Base-by-base conservation (phyloP, 495 filamentous ascomycete species). In the Aspergillus asperescens region DNA sequence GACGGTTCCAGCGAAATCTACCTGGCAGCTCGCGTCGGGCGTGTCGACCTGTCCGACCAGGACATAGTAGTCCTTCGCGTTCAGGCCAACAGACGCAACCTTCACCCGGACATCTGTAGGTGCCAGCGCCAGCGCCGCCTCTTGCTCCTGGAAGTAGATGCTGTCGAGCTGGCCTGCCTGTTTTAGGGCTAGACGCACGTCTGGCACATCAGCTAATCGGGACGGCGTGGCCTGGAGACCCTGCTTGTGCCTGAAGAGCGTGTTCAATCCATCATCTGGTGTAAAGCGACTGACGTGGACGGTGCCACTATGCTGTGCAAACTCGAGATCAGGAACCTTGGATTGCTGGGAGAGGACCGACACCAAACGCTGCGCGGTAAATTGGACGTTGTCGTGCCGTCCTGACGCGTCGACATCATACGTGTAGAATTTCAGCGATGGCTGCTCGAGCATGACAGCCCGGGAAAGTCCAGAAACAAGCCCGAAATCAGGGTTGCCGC, bases 361-460 rank as follows among this genome's bases (percentile, higher is more conserved):
- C 7, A 50, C 13, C 2, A 41, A 16, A 15, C 38, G 48, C 16
- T 41, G 4, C 20, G 38, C 7, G 7, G 38, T 42, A 8, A 5
- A 7, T 7, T 29, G 35, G 5, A 19, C 27, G 6, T 40, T 19
- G 9, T 4, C 3, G 19, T 16, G n/a, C n/a, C n/a, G n/a, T n/a
- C n/a, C 18, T 0, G 31, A 18, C n/a, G 18, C 5, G 34, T 70
- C 66, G n/a, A 73, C 12, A 34, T 64, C 62, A 20, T 65, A 42
- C 18, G 62, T 56, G 1, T 50, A 52, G 45, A 70, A 70, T 1
- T 52, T 55, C 1, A 74, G 53, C 2, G 69, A 57, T 1, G 68
- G 69, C 53, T 73, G 70, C 13, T 73, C 71, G 1, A 72, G 50
- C 54, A 64, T 66, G 1, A 73, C 25, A 5, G 70, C 59, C 5